Percentiles rank a stretch among this genome's conserved stretches.
These are phyloP conservation scores for Colletotrichum plurivorum DNA, from an alignment of 2,329 filamentous ascomycete species.

Conservation along the genomic window DNA sequence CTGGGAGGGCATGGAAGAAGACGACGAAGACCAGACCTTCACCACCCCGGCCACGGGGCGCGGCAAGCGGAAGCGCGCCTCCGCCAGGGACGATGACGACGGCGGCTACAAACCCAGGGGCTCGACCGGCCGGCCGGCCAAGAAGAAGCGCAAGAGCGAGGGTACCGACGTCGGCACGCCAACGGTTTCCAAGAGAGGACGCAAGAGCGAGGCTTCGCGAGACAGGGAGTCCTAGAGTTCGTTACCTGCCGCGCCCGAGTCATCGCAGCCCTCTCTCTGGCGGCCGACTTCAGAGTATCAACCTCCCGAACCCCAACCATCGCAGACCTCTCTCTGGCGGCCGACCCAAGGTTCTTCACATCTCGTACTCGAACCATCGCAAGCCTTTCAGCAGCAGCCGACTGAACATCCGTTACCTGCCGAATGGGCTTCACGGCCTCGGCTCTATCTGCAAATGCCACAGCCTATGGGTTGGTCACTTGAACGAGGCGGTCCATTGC, in stretches of 20 bases:
- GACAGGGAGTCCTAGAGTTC: constrained; percentile 27
- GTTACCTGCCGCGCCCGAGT: no score
- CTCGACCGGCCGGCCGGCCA: constrained; percentile 62
- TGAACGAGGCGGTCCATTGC: no score
- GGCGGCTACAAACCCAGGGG: constrained; percentile 72
- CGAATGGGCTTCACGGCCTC: no score
- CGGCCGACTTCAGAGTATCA: background rate
- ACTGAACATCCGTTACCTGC: no score
- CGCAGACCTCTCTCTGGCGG: background rate
- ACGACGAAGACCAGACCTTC: constrained; percentile 39
- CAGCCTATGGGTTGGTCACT: no score
- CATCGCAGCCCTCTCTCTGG: background rate
- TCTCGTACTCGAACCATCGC: background rate
- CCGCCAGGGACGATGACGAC: constrained; percentile 63
- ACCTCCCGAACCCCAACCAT: background rate
- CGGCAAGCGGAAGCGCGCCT: constrained; percentile 64
- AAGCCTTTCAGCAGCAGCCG: background rate
- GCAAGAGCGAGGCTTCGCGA: constrained; percentile 49
- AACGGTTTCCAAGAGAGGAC: constrained; percentile 47
- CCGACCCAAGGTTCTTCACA: background rate
- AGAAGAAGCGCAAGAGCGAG: constrained; percentile 73
- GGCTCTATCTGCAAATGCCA: no score
- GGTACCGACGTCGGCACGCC: constrained; percentile 51
- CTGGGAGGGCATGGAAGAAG: constrained; percentile 31
- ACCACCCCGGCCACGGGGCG: constrained; percentile 50